Evolutionary conservation across 2,329 filamentous ascomycete species (phyloP), one percentile per base, ranked within the genome.

Genomic region (Chaetomium sp.): DNA sequence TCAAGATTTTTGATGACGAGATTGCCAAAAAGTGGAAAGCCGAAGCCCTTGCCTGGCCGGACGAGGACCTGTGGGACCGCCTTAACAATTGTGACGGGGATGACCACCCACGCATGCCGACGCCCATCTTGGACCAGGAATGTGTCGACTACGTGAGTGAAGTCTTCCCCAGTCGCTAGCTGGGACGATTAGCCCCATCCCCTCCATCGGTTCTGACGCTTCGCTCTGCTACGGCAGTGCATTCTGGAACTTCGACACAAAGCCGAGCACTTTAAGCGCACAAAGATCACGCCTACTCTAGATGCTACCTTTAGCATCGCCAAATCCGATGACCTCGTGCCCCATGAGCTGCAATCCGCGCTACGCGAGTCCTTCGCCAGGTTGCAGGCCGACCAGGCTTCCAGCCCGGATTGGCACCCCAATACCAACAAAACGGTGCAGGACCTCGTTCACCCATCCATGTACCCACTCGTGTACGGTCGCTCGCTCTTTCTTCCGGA

Each of bases 401-500:
- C 73, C 0, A 58, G 75, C 35, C 76, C 78, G 51, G 85, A 87
- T 72, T 88, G 81, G 79, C 83, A 88, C 72, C 86, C 85, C 0
- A 75, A 78, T 7, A 83, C 81, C 0, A 73, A 84, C 58, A 73
- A 79, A 0, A 80, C 78, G 68, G 85, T 89, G 1, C 79, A 83
- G 5, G 81, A 88, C 70, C 75, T 89, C 2, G 79, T 88, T 13
- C 81, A 88, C 68, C 85, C 85, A 5, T 87, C 84, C 1, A 75
- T 88, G 62, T 88, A 82, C 67, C 85, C 85, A 0, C 73, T 88
- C 0, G 74, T 84, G 0, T 85, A 82, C 66, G 72, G 72, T 33
- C 62, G 47, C 21, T 68, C 62, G 13, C 49, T 33, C 12, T 75
- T 82, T 2, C 69, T 82, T 33, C 57, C 64, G 0, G 70, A 75